Evolutionary conservation across 1,284 basidiomycete species (phyloP).

Genomic region (Leccinum laetum): DNA sequence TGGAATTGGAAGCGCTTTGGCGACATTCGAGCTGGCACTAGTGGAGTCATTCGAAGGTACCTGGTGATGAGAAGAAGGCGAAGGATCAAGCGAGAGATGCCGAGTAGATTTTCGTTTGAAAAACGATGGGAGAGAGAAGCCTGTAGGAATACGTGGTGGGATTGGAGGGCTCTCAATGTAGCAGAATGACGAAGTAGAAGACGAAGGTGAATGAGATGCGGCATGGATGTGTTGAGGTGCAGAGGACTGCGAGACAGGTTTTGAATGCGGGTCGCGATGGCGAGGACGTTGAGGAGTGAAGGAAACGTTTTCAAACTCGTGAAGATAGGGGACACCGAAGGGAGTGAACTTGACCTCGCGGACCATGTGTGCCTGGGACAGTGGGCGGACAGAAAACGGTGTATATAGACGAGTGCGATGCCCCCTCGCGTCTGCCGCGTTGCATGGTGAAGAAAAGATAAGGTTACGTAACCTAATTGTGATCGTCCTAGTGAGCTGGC

Average conservation of each 20-base stretch:
- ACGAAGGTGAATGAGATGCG: constrained; percentile 7
- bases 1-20: constrained; percentile 24
- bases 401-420: not conserved
- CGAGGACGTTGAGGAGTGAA: constrained; percentile 27
- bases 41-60: not conserved
- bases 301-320: constrained; percentile 45
- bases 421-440: constrained; percentile 12
- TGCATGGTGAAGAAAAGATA: not conserved
- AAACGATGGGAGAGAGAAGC: constrained; percentile 21
- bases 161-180: constrained; percentile 21
- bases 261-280: not conserved
- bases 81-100: not conserved
- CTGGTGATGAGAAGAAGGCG: not conserved
- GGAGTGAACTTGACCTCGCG: constrained; percentile 41
- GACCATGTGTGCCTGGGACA: constrained; percentile 21
- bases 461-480: constrained; percentile 10
- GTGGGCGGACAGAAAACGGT: not conserved
- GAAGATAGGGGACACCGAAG: constrained; percentile 38
- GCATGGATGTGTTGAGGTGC: not conserved
- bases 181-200: constrained; percentile 30
- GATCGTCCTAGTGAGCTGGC: not conserved
- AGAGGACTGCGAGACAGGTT: not conserved
- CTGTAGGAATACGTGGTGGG: constrained; percentile 9
- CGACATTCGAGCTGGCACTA: constrained; percentile 4
- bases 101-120: constrained; percentile 24